phyloP scores from a whole-genome alignment of 225 moss, liverwort and hornwort species.

The Antitrichia curtipendula region DNA sequence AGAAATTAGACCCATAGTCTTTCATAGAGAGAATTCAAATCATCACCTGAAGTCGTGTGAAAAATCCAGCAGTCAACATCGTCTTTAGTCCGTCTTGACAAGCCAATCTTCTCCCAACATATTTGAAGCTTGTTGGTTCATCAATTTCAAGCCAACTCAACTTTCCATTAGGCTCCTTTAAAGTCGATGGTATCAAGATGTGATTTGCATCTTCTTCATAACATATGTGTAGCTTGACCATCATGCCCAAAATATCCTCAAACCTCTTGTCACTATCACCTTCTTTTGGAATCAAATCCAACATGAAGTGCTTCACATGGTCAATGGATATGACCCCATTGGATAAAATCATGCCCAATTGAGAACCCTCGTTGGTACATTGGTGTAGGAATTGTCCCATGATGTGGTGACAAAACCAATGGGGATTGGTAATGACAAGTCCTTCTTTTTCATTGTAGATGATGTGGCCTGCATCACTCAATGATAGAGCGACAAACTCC shows the following conservation, averaged over 20 bases:
- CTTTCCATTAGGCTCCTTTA: neutral
- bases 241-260: neutral
- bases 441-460: neutral
- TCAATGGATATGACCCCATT: neutral
- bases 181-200: neutral
- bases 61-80: neutral
- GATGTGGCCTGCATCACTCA: neutral
- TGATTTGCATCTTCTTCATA: neutral
- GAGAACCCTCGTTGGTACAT: neutral
- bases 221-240: neutral
- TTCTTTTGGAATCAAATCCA: neutral
- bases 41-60: neutral
- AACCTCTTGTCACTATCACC: neutral
- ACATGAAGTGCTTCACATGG: neutral
- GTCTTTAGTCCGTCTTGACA: neutral
- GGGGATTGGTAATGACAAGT: neutral
- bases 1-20: too few species aligned
- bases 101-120: neutral
- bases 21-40: neutral
- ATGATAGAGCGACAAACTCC: neutral
- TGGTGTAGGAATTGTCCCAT: neutral
- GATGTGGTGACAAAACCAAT: slow-evolving; percentile 5
- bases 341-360: neutral
- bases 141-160: neutral
- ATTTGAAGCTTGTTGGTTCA: neutral